Conservation (phyloP, 2,329 filamentous ascomycete genomes). For the Xylariomycetidae sp. region DNA sequence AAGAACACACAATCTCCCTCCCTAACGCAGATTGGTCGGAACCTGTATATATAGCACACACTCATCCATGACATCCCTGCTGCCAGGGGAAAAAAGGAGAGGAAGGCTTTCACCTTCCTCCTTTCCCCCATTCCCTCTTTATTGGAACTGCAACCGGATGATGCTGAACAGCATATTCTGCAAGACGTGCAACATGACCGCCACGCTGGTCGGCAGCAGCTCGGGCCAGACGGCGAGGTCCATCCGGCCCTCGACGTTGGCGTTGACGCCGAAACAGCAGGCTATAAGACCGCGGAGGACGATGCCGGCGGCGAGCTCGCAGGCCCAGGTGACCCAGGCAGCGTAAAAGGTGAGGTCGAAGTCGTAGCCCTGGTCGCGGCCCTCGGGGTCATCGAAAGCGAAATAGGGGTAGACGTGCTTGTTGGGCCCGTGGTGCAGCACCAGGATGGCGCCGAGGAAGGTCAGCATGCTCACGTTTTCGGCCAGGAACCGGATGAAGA, state of each 20-base stretch:
- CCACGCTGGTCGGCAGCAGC: slow-evolving; percentile 60
- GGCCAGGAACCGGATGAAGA: slow-evolving; percentile 63
- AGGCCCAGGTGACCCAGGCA: slow-evolving; percentile 61
- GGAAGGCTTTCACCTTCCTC: neutral
- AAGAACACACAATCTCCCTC: too few relatives aligned
- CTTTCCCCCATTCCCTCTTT: slow-evolving; percentile 4
- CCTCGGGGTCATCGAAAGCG: slow-evolving; percentile 49
- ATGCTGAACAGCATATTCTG: slow-evolving; percentile 72
- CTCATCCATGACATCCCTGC: too few relatives aligned
- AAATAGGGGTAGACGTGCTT: slow-evolving; percentile 67
- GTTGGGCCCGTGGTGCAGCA: slow-evolving; percentile 63
- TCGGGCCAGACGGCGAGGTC: slow-evolving; percentile 65
- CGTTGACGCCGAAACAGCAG: slow-evolving; percentile 55
- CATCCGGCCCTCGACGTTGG: slow-evolving; percentile 59
- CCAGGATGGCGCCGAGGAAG: slow-evolving; percentile 61
- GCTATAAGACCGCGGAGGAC: slow-evolving; percentile 55
- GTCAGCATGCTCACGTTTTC: slow-evolving; percentile 67
- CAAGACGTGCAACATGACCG: slow-evolving; percentile 62
- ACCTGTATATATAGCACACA: too few relatives aligned
- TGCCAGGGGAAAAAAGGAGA: too few relatives aligned
- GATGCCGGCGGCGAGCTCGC: slow-evolving; percentile 59
- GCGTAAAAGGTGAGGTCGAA: slow-evolving; percentile 61
- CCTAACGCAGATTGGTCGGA: too few relatives aligned
- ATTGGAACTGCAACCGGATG: slow-evolving; percentile 56
- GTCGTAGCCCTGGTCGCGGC: slow-evolving; percentile 48